Evolutionary conservation across 805 yeast genomes (phyloP), one percentile per base, ranked within the genome.

Genomic region (Kazachstania psychrophila): DNA sequence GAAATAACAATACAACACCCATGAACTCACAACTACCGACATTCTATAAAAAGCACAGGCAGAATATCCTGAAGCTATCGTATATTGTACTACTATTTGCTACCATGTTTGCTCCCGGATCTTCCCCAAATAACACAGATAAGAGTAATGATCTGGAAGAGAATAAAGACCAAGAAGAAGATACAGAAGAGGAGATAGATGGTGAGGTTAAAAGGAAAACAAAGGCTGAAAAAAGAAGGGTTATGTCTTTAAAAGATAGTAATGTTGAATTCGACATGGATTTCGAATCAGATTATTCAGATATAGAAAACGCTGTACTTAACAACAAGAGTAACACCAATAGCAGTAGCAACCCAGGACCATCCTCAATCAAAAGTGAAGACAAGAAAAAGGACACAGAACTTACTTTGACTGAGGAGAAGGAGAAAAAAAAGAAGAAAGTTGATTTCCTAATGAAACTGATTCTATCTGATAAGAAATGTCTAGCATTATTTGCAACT

Each of bases 401-500:
- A 20, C 10, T 10, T 20, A 20, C 9, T 8, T 28, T 13, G 2
- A 10, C 17, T 8, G 12, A 6, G 17, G 38, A 24, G 12, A 32
- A 29, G 12, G 36, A 34, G 11, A 43, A 41, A 17, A 24, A 20
- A 15, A 20, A 15, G 19, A 23, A 34, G 23, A 27, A 44, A 26
- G 30, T 33, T 13, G 52, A 51, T 41, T 56, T 55, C 28, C 38
- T 58, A 13, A 24, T 54, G 14, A 48, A 43, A 33, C 29, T 58
- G 18, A 49, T 58, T 12, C 15, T 56, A 11, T 40, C 34, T 22
- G 55, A 56, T 37, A 55, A 48, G 32, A 54, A 49, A 42, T 54
- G 61, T 42, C 23, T 59, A 6, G 23, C 45, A 6, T 38, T 61
- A 18, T 49, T 83, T 25, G 41, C 56, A 1, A 46, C 71, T 0